Percentiles rank a stretch among this genome's conserved stretches.
These are phyloP conservation scores for Verticillium tricorpus DNA, from an alignment of 2,329 filamentous ascomycete genomes.

Conservation along the genomic window DNA sequence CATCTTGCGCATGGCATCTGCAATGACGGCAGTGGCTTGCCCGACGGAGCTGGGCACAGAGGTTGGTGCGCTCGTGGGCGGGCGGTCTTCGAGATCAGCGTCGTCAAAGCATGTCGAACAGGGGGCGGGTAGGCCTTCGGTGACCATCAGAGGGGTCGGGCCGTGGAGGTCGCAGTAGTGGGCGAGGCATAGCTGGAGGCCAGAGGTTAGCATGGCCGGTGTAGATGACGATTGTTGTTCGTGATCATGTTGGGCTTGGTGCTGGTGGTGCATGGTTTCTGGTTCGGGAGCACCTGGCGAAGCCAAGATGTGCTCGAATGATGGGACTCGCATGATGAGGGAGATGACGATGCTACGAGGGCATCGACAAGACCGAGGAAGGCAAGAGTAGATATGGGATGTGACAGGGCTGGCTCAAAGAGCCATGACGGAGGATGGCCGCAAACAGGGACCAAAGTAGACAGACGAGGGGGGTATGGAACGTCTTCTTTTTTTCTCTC, in stretches of 20 bases:
- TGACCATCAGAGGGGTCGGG: constrained; percentile 66
- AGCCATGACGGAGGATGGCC: background rate
- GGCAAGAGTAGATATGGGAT: background rate
- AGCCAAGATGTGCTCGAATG: constrained; percentile 9
- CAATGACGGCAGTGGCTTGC: constrained; percentile 29
- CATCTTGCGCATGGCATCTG: constrained; percentile 44
- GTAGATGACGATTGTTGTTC: background rate
- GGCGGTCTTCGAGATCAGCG: constrained; percentile 29
- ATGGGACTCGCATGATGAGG: constrained; percentile 12
- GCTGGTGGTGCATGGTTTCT: constrained; percentile 5
- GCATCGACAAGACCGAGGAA: background rate
- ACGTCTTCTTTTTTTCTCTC: background rate
- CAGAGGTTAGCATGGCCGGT: constrained; percentile 11
- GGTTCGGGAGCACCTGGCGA: constrained; percentile 1
- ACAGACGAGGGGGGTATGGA: constrained; percentile 3
- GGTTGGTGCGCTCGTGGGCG: constrained; percentile 34
- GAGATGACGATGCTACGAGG: background rate
- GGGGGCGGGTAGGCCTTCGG: constrained; percentile 58
- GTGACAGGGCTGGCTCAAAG: background rate
- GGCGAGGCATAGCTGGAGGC: constrained; percentile 60
- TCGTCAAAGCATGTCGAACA: constrained; percentile 56
- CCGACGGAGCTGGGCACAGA: constrained; percentile 27
- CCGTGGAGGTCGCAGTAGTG: constrained; percentile 69
- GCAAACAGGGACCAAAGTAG: background rate
- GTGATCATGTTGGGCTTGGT: background rate